phyloP scores from a whole-genome alignment of 768 basidiomycete species.

The Collybia nuda region DNA sequence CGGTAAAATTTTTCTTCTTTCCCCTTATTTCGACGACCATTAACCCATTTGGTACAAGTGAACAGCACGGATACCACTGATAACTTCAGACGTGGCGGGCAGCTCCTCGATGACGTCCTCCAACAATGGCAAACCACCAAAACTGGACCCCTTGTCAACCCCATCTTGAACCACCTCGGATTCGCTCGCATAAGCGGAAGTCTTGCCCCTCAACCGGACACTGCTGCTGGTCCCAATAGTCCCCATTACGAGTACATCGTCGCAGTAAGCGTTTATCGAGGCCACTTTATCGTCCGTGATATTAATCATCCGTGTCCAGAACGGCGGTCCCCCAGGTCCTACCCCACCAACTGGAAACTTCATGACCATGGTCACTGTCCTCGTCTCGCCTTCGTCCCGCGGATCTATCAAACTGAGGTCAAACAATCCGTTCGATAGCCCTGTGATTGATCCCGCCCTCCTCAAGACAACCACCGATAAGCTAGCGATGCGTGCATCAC shows the following conservation, averaged over 20 bases:
- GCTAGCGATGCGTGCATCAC: conserved; percentile 10
- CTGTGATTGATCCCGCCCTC: conserved; percentile 16
- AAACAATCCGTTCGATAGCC: conserved; percentile 9
- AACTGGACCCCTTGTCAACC: conserved; percentile 27
- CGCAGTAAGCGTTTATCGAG: conserved; percentile 12
- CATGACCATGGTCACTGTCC: conserved; percentile 10
- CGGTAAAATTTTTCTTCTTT: background rate
- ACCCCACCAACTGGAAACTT: conserved; percentile 13
- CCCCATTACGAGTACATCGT: conserved; percentile 35
- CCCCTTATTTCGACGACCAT: too few species aligned
- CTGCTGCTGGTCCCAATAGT: conserved; percentile 28
- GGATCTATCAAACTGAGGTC: conserved; percentile 11
- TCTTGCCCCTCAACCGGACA: conserved; percentile 16
- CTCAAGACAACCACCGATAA: conserved; percentile 10
- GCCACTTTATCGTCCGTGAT: too few species aligned
- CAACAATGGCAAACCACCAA: conserved; percentile 26
- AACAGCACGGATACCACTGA: conserved; percentile 28
- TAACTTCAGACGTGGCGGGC: conserved; percentile 14
- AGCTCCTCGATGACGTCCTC: conserved; percentile 8
- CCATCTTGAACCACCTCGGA: conserved; percentile 21
- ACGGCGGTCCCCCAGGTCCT: conserved; percentile 8
- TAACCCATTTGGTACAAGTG: too few species aligned
- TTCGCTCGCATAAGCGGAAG: conserved; percentile 25
- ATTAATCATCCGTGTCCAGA: conserved; percentile 1
- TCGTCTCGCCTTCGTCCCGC: conserved; percentile 14